A percentile compares a stretch with the other conserved stretches of the same genome.
These are phyloP conservation scores for Diddensiella caesifluorescens DNA, from an alignment of 805 yeast genomes.

Conservation along the genomic window DNA sequence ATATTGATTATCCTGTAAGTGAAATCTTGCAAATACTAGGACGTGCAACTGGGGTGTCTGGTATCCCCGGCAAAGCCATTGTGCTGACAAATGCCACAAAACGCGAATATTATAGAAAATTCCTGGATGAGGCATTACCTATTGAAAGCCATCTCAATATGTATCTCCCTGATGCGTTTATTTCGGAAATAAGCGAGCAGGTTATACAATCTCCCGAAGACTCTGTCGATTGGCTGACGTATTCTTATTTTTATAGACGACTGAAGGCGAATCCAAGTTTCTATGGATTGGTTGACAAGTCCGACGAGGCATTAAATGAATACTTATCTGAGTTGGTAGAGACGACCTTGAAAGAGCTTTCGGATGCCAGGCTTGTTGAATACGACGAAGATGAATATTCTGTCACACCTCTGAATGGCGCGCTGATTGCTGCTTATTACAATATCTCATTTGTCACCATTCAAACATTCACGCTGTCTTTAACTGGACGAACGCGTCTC, in stretches of 20 bases:
- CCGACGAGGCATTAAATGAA: conserved; percentile 69
- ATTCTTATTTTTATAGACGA: conserved; percentile 75
- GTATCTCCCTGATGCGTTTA: conserved; percentile 58
- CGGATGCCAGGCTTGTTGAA: conserved; percentile 54
- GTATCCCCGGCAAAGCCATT: conserved; percentile 38
- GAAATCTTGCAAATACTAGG: conserved; percentile 37
- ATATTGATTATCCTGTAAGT: conserved; percentile 60
- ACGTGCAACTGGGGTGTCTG: conserved; percentile 18
- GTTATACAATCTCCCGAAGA: conserved; percentile 68
- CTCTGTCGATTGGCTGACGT: conserved; percentile 87
- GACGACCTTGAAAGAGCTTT: conserved; percentile 55
- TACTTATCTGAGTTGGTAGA: conserved; percentile 83
- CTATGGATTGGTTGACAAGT: conserved; percentile 67
- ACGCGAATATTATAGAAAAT: conserved; percentile 61
- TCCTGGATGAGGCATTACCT: conserved; percentile 71
- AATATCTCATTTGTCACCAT: conserved; percentile 61
- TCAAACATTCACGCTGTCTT: conserved; percentile 48
- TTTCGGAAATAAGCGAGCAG: conserved; percentile 66
- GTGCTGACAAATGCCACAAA: conserved; percentile 54
- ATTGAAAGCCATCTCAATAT: conserved; percentile 68
- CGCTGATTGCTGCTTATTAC: conserved; percentile 72
- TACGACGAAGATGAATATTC: conserved; percentile 38
- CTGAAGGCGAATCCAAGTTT: conserved; percentile 79
- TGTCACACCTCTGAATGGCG: conserved; percentile 60
- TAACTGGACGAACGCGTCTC: conserved; percentile 53